phyloP scores from a whole-genome alignment of 495 filamentous ascomycete species.

The Lophium mytilinum region DNA sequence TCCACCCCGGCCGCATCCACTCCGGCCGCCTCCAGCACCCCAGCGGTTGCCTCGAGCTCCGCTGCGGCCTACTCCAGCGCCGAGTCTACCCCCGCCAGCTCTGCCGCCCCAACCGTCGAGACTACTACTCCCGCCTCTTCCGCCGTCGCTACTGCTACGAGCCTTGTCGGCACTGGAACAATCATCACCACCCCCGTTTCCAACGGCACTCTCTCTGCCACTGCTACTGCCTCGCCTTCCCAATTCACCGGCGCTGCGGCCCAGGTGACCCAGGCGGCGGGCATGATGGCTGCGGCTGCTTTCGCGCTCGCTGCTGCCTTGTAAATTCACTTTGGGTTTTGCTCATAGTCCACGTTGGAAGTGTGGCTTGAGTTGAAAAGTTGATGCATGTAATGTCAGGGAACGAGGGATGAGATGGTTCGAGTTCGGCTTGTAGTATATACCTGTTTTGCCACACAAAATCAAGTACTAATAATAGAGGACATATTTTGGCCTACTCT shows the following conservation, averaged over 20 bases:
- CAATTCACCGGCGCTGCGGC: conserved; percentile 20
- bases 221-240: conserved; percentile 2
- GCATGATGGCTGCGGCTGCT: conserved; percentile 20
- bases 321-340: conserved; percentile 7
- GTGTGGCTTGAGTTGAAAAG: too few relatives aligned
- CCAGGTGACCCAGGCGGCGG: conserved; percentile 18
- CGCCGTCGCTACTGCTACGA: not conserved
- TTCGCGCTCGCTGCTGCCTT: conserved; percentile 18
- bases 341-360: too few relatives aligned
- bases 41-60: not conserved
- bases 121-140: not conserved
- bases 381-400: too few relatives aligned
- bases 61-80: not conserved
- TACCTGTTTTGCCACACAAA: too few relatives aligned
- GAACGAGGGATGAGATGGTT: too few relatives aligned
- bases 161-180: conserved; percentile 7
- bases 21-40: not conserved
- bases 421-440: too few relatives aligned
- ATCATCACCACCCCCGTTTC: not conserved
- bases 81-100: not conserved
- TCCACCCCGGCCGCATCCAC: not conserved
- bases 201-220: not conserved
- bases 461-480: too few relatives aligned
- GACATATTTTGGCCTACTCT: too few relatives aligned
- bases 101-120: not conserved